Base-by-base conservation (phyloP, 2,329 filamentous ascomycete species). In the Didymella pinodella region DNA sequence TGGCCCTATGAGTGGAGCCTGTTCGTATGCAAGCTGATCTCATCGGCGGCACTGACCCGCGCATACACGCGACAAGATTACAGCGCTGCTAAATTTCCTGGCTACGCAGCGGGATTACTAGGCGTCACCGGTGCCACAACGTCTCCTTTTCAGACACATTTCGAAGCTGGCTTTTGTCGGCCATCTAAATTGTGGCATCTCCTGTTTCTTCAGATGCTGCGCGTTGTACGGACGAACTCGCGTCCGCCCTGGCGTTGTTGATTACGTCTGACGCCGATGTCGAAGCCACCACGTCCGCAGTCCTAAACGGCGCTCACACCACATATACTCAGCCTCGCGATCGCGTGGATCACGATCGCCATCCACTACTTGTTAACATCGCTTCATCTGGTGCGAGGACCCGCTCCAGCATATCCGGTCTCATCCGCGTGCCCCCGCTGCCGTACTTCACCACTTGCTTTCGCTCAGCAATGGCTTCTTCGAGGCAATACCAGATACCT, bases 401-500 rank as follows among this genome's bases (percentile, higher is more conserved):
- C 52, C 66, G 62, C 53, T 64, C 54, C 60, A 78, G 83, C 62
- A 70, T 89, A 62, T 79, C 83, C 65, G 88, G 88, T 65, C 81
- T 83, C 67, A 80, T 89, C 69, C 77, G 78, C 66, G 78, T 79
- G 47, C 81, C 87, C 57, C 80, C 82, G 40, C 83, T 91, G 2
- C 87, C 88, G 46, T 84, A 85, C 38, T 90, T 90, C 59, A 63
- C 67, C 31, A 67, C 65, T 57, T 77, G 74, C 63, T 77, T 72
- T 71, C 74, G 70, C 52, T 65, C 68, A 53, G 73, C 74, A 60
- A 81, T 81, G 68, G 72, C 76, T 58, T 67, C 77, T 44, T 84
- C 85, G 75, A 79, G 81, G 47, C 80, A 81, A 69, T 81, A 85
- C 64, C 81, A 82, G 67, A 82, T 95, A 57, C 93, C 93, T 57